A percentile compares a stretch with the other conserved stretches of the same genome.
phyloP scores from a whole-genome alignment of 768 basidiomycete genomes.

The Boletus sp. region DNA sequence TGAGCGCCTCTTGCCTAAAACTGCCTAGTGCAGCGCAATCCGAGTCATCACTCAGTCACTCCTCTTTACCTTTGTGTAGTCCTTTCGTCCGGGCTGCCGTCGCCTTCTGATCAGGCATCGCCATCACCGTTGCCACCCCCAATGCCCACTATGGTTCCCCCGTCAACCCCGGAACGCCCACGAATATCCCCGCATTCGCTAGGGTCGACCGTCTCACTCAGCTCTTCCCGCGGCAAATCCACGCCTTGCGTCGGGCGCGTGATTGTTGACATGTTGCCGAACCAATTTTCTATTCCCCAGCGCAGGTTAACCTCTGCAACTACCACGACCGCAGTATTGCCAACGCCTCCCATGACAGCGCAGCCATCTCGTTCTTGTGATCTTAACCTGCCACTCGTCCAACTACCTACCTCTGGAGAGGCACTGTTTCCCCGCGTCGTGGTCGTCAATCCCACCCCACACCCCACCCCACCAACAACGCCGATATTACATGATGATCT shows the following conservation, averaged over 20 bases:
- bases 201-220: slow-evolving; percentile 12
- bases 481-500: slow-evolving; percentile 41
- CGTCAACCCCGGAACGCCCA: slow-evolving; percentile 31
- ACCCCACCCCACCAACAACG: slow-evolving; percentile 75
- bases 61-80: slow-evolving; percentile 22
- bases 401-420: slow-evolving; percentile 25
- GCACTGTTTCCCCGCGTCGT: slow-evolving; percentile 54
- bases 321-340: not conserved
- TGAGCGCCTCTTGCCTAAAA: slow-evolving; percentile 17
- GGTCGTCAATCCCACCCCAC: slow-evolving; percentile 74
- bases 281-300: slow-evolving; percentile 31
- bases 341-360: slow-evolving; percentile 3
- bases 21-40: slow-evolving; percentile 12
- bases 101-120: slow-evolving; percentile 30
- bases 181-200: slow-evolving; percentile 22
- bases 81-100: slow-evolving; percentile 24
- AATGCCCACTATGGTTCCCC: slow-evolving; percentile 13
- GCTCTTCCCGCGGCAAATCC: slow-evolving; percentile 19
- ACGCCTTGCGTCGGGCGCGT: slow-evolving; percentile 41
- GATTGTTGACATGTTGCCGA: slow-evolving; percentile 61
- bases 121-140: slow-evolving; percentile 29
- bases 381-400: slow-evolving; percentile 26
- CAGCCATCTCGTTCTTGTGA: slow-evolving; percentile 15
- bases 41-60: slow-evolving; percentile 9
- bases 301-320: slow-evolving; percentile 6